Conservation (phyloP, 2,329 filamentous ascomycete species). For the Claviceps paspali region DNA sequence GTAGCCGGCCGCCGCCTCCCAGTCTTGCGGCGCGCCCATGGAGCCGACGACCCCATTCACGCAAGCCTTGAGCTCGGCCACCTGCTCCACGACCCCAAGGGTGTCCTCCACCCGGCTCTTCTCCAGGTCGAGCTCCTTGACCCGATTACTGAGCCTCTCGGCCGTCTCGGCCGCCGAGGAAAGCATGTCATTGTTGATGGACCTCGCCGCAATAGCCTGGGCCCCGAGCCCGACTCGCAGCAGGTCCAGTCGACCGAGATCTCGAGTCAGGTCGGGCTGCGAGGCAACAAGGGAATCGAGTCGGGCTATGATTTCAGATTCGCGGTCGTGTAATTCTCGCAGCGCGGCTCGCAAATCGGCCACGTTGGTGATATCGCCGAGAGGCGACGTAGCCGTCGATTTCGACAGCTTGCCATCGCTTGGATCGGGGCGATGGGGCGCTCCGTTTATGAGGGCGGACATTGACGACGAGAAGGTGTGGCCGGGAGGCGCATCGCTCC, state of each 20-base stretch:
- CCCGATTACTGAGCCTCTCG: constrained; percentile 68
- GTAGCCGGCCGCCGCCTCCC: constrained; percentile 91
- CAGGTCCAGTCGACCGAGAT: constrained; percentile 75
- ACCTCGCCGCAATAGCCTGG: constrained; percentile 69
- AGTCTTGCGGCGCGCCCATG: constrained; percentile 96
- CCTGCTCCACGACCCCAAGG: constrained; percentile 82
- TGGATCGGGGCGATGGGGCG: constrained; percentile 18
- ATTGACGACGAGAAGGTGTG: constrained; percentile 26
- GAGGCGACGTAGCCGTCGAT: constrained; percentile 16
- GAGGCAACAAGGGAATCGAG: constrained; percentile 66
- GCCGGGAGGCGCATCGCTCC: constrained; percentile 28
- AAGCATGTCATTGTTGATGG: constrained; percentile 83
- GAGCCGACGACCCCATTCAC: constrained; percentile 86
- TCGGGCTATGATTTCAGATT: constrained; percentile 56
- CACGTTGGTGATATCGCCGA: constrained; percentile 59
- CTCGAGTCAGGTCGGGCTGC: constrained; percentile 73
- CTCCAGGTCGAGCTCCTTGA: constrained; percentile 77
- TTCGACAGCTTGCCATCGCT: constrained; percentile 15
- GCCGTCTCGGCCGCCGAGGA: constrained; percentile 75
- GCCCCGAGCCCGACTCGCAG: constrained; percentile 77
- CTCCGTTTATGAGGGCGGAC: constrained; percentile 32
- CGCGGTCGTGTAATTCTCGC: constrained; percentile 57
- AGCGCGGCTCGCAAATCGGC: constrained; percentile 69
- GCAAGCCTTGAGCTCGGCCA: constrained; percentile 91
- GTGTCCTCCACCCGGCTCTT: constrained; percentile 86